phyloP scores from a whole-genome alignment of 768 basidiomycete species.

The Saitozyma sp. region DNA sequence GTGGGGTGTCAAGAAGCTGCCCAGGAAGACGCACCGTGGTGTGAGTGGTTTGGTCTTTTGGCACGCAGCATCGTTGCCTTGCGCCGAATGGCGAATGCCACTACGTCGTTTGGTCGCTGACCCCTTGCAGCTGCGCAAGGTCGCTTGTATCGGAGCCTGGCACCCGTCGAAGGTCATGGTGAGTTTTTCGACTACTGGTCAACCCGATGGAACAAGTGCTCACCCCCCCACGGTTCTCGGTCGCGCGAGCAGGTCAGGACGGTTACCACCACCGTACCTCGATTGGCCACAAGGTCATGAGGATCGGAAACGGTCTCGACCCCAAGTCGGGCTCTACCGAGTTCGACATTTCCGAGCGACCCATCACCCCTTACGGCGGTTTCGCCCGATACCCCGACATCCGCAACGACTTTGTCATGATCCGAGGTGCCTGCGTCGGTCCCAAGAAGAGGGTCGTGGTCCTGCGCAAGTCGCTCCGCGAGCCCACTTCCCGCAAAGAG shows the following conservation, averaged over 20 bases:
- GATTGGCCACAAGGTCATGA: constrained; percentile 60
- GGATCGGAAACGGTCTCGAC: constrained; percentile 77
- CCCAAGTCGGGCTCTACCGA: constrained; percentile 88
- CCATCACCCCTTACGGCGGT: constrained; percentile 94
- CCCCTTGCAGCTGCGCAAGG: constrained; percentile 72
- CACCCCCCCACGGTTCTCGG: constrained; percentile 65
- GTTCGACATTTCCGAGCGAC: constrained; percentile 65
- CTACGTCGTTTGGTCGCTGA: background rate
- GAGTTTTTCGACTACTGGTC: too few relatives aligned
- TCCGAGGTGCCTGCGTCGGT: constrained; percentile 94
- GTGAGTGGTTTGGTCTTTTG: background rate
- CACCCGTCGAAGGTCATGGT: constrained; percentile 78
- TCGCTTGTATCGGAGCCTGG: constrained; percentile 63
- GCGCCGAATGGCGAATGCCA: too few relatives aligned
- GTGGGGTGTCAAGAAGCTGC: constrained; percentile 96
- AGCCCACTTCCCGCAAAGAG: constrained; percentile 77
- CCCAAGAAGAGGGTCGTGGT: constrained; percentile 98
- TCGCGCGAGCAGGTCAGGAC: constrained; percentile 98
- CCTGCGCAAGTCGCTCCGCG: constrained; percentile 94
- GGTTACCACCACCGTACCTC: constrained; percentile 61
- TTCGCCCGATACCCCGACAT: constrained; percentile 99
- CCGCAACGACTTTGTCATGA: constrained; percentile 96
- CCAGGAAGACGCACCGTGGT: constrained; percentile 99
- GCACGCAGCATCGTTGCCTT: too few relatives aligned
- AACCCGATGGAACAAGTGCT: too few relatives aligned